These are phyloP conservation scores for Leccinum subgranulosum DNA, from an alignment of 768 basidiomycete species.

Conservation along the genomic window DNA sequence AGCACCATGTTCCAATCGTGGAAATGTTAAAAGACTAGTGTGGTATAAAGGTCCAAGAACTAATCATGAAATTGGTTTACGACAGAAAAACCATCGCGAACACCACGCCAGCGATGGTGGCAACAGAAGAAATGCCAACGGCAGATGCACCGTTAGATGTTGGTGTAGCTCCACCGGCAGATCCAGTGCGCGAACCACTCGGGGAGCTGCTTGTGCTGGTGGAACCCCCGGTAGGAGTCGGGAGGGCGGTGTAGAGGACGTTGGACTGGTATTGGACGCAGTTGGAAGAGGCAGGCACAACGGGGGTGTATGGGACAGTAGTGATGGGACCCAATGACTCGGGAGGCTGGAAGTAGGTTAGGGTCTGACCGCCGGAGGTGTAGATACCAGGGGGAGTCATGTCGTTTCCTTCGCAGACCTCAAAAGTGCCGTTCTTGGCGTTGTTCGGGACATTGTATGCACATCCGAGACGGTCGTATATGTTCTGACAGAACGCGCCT, in stretches of 20 bases:
- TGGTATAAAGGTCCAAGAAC: background rate
- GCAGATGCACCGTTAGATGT: slow-evolving; percentile 17
- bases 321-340: slow-evolving; percentile 45
- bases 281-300: slow-evolving; percentile 40
- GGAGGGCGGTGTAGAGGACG: slow-evolving; percentile 33
- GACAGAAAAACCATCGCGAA: slow-evolving; percentile 36
- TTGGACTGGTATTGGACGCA: slow-evolving; percentile 38
- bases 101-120: slow-evolving; percentile 30
- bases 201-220: background rate
- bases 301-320: slow-evolving; percentile 42
- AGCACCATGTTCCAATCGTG: too few relatives aligned
- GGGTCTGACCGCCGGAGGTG: slow-evolving; percentile 36
- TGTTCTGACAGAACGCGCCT: slow-evolving; percentile 62
- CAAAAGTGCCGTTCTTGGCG: slow-evolving; percentile 57
- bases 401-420: slow-evolving; percentile 63
- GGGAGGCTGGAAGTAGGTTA: slow-evolving; percentile 46
- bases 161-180: slow-evolving; percentile 16
- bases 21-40: background rate
- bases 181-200: slow-evolving; percentile 12
- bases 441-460: slow-evolving; percentile 67
- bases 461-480: slow-evolving; percentile 74
- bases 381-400: slow-evolving; percentile 58
- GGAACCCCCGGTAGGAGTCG: slow-evolving; percentile 9
- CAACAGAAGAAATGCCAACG: slow-evolving; percentile 29
- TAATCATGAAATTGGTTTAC: slow-evolving; percentile 6